Evolutionary conservation across 306 rosid genomes (phyloP), one percentile per base, ranked within the genome.

Genomic region (Malus fusca): DNA sequence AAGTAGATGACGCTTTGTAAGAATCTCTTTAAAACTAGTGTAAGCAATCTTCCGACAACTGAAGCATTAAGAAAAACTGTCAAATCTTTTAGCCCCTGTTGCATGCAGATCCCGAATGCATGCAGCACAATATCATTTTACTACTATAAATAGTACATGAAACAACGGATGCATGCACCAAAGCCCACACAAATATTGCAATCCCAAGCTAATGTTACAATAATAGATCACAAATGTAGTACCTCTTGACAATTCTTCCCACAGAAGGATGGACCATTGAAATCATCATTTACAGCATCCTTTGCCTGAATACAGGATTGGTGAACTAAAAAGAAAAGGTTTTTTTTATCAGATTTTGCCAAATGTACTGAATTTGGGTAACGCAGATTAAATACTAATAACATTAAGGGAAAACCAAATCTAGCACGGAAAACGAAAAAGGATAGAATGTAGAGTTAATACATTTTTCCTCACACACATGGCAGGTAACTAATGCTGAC

Each of bases 221-320:
- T 58, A 78, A 80, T 66, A 75, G 58, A 78, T 75, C 73, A 46
- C 18, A 60, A 44, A 53, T 71, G 74, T 48, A 63, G 67, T 81
- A 95, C 99, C 96, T 89, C 87, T 83, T 82, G 86, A 75, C 99
- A 95, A 69, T 73, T 83, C 86, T 78, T 85, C 77, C 93, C 96
- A 61, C 99, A 95, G 82, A 87, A 91, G 66, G 74, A 71, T 33
- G 73, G 78, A 69, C 80, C 51, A 42, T 64, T 52, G 69, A 76
- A 66, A 77, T 78, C 86, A 80, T 71, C 73, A 51, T 73, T 82
- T 69, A 26, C 77, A 68, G 82, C 84, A 82, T 79, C 79, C 35
- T 82, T 75, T 52, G 71, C 88, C 82, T 70, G 83, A 72, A 74
- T 69, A 72, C 97, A 95, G 79, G 81, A 73, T 63, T 59, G 85